phyloP scores from a whole-genome alignment of 2,329 filamentous ascomycete genomes.

The Thielaviopsis punctulata region DNA sequence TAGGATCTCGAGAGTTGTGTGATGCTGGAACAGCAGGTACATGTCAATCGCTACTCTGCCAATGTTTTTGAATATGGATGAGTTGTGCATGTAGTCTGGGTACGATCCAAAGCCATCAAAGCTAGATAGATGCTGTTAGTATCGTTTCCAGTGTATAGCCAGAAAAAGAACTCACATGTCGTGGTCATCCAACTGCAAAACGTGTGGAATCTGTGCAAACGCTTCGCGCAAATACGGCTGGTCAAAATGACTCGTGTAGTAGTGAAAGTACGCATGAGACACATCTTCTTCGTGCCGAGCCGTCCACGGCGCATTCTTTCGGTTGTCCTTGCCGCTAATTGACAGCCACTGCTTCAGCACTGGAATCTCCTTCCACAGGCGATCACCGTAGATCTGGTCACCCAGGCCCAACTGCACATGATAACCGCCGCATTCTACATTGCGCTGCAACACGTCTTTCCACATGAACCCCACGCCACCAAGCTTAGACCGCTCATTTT shows the following conservation, averaged over 20 bases:
- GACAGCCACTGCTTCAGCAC: conserved; percentile 87
- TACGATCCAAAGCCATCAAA: conserved; percentile 97
- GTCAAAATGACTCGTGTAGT: conserved; percentile 96
- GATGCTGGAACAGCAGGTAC: conserved; percentile 96
- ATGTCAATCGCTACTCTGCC: conserved; percentile 89
- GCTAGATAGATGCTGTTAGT: conserved; percentile 26
- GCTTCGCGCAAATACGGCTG: conserved; percentile 88
- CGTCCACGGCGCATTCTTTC: conserved; percentile 82
- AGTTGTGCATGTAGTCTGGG: conserved; percentile 95
- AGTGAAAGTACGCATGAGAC: conserved; percentile 93
- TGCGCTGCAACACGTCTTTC: conserved; percentile 97
- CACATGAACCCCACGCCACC: conserved; percentile 93
- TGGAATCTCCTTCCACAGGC: conserved; percentile 91
- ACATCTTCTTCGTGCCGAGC: conserved; percentile 91
- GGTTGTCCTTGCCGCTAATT: conserved; percentile 81
- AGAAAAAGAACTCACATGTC: conserved; percentile 60
- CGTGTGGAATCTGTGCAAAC: conserved; percentile 90
- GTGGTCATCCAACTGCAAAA: conserved; percentile 87
- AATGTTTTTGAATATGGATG: conserved; percentile 96
- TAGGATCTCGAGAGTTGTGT: conserved; percentile 85
- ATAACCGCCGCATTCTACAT: conserved; percentile 88
- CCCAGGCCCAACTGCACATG: conserved; percentile 85
- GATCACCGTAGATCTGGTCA: conserved; percentile 88
- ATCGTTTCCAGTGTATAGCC: conserved; percentile 2
- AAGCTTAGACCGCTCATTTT: conserved; percentile 68